These are phyloP conservation scores for Solanum ahanhuiri DNA, from an alignment of 257 asterid genomes.

Conservation along the genomic window DNA sequence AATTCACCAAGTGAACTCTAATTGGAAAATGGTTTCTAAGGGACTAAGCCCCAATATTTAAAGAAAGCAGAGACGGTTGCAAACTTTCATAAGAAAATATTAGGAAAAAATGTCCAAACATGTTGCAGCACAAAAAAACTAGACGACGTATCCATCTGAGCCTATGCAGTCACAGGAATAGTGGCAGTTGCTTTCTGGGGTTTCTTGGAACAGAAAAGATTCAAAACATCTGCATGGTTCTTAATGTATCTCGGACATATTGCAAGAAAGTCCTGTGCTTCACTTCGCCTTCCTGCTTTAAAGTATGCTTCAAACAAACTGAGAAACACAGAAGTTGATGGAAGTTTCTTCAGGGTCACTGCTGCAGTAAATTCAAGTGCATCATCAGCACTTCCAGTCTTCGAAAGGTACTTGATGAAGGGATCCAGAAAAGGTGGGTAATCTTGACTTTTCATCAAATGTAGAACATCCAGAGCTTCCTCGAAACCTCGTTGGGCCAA, in stretches of 20 bases:
- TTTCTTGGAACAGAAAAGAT: slow-evolving; percentile 36
- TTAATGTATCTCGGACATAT: slow-evolving; percentile 51
- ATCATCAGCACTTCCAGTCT: slow-evolving; percentile 54
- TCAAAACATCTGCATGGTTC: slow-evolving; percentile 61
- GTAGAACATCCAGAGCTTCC: slow-evolving; percentile 52
- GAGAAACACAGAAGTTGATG: slow-evolving; percentile 38
- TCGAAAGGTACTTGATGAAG: slow-evolving; percentile 43
- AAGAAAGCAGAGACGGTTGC: neutral
- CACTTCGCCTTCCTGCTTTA: slow-evolving; percentile 36
- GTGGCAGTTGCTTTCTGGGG: slow-evolving; percentile 12
- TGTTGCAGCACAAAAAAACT: slow-evolving; percentile 14
- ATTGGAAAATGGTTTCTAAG: neutral
- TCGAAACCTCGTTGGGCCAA: slow-evolving; percentile 34
- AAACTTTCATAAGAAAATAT: neutral
- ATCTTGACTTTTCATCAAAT: slow-evolving; percentile 62
- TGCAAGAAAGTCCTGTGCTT: slow-evolving; percentile 69
- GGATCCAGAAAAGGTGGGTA: slow-evolving; percentile 50
- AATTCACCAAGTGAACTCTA: neutral
- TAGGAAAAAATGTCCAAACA: slow-evolving; percentile 3
- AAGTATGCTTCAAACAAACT: slow-evolving; percentile 55
- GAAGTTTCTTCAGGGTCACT: slow-evolving; percentile 38
- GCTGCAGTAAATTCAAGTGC: slow-evolving; percentile 40
- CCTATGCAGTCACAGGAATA: slow-evolving; percentile 24
- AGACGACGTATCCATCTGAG: slow-evolving; percentile 10
- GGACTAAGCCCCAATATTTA: neutral